Evolutionary conservation across 768 basidiomycete genomes (phyloP).

Genomic region (Sporobolomyces roseus): DNA sequence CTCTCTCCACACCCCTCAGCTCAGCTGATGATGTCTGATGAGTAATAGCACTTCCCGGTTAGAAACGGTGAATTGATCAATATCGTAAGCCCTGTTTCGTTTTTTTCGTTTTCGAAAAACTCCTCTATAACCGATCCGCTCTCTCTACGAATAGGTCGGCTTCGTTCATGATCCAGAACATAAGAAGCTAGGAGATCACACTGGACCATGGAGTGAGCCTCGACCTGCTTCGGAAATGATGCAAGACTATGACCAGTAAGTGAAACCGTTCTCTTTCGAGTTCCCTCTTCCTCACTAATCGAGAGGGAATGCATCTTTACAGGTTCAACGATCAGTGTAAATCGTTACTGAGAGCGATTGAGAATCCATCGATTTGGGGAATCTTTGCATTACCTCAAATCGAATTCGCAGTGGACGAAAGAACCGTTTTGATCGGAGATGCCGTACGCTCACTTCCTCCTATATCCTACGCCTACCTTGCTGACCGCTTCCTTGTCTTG

Average conservation of each 20-base stretch:
- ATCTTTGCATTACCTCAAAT: constrained; percentile 53
- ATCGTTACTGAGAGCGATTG: too few species aligned
- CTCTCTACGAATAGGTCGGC: constrained; percentile 10
- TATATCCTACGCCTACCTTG: too few species aligned
- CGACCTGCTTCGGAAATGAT: constrained; percentile 30
- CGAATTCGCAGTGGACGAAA: constrained; percentile 46
- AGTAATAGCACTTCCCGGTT: constrained; percentile 34
- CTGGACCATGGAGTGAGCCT: constrained; percentile 31
- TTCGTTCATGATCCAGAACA: constrained; percentile 35
- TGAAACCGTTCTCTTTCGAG: constrained; percentile 17
- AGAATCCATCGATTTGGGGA: constrained; percentile 53
- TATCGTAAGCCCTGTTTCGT: constrained; percentile 24
- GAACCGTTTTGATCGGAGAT: constrained; percentile 56
- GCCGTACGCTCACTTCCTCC: too few species aligned
- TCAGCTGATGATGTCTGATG: not conserved
- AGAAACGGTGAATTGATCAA: constrained; percentile 35
- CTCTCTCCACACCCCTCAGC: not conserved
- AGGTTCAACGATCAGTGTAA: too few species aligned
- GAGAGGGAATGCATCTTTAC: too few species aligned
- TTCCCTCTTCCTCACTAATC: too few species aligned
- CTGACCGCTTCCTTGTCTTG: too few species aligned
- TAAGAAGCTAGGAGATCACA: constrained; percentile 25
- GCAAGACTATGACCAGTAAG: constrained; percentile 27
- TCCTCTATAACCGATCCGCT: too few species aligned
- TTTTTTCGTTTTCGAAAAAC: not conserved